These are phyloP conservation scores for Dictyostelium discoideum DNA, from an alignment of 78 protist genomes.

Conservation along the genomic window DNA sequence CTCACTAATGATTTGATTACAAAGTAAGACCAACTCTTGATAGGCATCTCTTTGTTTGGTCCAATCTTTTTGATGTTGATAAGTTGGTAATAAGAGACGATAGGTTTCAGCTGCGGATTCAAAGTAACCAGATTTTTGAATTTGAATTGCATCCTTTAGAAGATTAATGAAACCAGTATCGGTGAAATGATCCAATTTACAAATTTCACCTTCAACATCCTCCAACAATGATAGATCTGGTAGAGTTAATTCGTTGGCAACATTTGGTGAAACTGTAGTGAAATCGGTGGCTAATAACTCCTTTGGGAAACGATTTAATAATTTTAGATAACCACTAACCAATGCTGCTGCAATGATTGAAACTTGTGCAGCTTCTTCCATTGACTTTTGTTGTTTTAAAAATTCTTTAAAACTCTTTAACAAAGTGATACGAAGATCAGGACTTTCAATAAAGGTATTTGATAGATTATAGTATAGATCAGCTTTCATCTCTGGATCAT, in stretches of 20 bases:
- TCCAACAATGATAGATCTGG: conserved; percentile 54
- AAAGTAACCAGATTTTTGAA: conserved; percentile 63
- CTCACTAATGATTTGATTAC: conserved; percentile 36
- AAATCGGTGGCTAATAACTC: conserved; percentile 5
- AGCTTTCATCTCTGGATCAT: conserved; percentile 81
- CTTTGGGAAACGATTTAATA: conserved; percentile 48
- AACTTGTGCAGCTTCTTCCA: conserved; percentile 74
- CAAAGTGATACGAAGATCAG: conserved; percentile 85
- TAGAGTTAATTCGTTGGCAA: not conserved
- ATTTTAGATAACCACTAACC: conserved; percentile 51
- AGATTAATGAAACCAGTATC: conserved; percentile 65
- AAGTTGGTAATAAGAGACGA: conserved; percentile 57
- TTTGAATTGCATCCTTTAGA: conserved; percentile 64
- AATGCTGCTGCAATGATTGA: conserved; percentile 69
- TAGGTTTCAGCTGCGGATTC: conserved; percentile 58
- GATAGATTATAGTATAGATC: conserved; percentile 70
- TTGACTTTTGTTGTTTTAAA: conserved; percentile 14
- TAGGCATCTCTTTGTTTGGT: conserved; percentile 28
- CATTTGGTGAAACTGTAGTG: conserved; percentile 31
- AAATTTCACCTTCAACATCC: conserved; percentile 78
- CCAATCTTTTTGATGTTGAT: conserved; percentile 47
- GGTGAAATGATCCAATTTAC: conserved; percentile 64
- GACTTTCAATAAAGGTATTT: conserved; percentile 59
- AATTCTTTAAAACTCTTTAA: conserved; percentile 60
- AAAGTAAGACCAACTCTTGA: conserved; percentile 17